A percentile compares a stretch with the other conserved stretches of the same genome.
phyloP scores from a whole-genome alignment of 257 asterid genomes.

The Solanum neorickii region DNA sequence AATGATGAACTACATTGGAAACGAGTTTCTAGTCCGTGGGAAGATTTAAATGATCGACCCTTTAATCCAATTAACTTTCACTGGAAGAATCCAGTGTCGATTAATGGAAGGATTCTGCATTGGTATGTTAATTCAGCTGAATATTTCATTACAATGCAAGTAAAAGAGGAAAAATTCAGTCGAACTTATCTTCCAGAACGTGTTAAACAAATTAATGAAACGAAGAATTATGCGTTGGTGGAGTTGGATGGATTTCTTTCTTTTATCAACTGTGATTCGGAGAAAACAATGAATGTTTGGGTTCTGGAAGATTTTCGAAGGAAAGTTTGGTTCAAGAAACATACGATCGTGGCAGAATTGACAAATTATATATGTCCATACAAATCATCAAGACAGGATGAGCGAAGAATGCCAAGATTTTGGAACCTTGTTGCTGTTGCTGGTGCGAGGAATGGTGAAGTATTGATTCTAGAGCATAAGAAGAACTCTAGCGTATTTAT shows the following conservation, averaged over 20 bases:
- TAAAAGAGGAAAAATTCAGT: neutral
- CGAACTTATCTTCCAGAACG: neutral
- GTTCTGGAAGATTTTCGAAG: neutral
- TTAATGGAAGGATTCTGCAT: neutral
- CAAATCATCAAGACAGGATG: neutral
- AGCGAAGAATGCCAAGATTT: neutral
- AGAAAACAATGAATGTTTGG: neutral
- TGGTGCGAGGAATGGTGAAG: neutral
- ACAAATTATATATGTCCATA: neutral
- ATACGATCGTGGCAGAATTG: neutral
- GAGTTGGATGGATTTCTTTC: constrained; percentile 4
- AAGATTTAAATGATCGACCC: neutral
- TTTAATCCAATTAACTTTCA: neutral
- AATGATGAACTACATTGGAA: neutral
- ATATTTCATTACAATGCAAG: constrained; percentile 6
- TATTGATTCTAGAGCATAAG: neutral
- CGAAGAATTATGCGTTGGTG: neutral
- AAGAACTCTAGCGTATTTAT: neutral
- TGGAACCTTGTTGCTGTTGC: constrained; percentile 4
- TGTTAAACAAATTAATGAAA: neutral
- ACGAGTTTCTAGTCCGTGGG: constrained; percentile 4
- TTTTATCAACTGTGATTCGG: neutral
- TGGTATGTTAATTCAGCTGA: neutral
- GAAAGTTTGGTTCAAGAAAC: constrained; percentile 9
- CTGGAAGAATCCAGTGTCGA: neutral